phyloP scores from a whole-genome alignment of 129 eudicot species.

The Artemisia argyi region DNA sequence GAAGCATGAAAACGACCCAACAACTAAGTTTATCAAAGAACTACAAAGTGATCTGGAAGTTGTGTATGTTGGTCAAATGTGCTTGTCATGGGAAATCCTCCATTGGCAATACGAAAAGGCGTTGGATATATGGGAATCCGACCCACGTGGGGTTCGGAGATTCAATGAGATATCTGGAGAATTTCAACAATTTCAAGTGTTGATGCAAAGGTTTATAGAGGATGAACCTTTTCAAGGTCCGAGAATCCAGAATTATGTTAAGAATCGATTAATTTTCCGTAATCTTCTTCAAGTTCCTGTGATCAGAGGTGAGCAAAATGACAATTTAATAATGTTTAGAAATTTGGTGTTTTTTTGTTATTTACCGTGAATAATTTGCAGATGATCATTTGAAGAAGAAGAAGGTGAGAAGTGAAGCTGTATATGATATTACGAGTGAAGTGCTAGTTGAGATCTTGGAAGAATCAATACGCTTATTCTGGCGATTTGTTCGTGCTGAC shows the following conservation, averaged over 20 bases:
- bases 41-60: slow-evolving; percentile 76
- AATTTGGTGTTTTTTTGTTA: background rate
- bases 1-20: slow-evolving; percentile 54
- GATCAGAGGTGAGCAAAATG: slow-evolving; percentile 59
- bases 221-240: slow-evolving; percentile 88
- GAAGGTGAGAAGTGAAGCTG: slow-evolving; percentile 48
- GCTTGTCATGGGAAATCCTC: slow-evolving; percentile 93
- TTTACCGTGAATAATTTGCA: slow-evolving; percentile 32
- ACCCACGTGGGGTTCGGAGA: slow-evolving; percentile 47
- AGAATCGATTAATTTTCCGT: slow-evolving; percentile 65
- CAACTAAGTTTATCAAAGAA: slow-evolving; percentile 61
- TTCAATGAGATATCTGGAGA: slow-evolving; percentile 85
- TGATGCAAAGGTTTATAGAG: slow-evolving; percentile 77
- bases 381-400: slow-evolving; percentile 52
- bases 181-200: slow-evolving; percentile 95
- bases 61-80: slow-evolving; percentile 93
- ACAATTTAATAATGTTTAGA: background rate
- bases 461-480: slow-evolving; percentile 82
- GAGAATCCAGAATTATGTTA: slow-evolving; percentile 65
- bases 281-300: slow-evolving; percentile 95
- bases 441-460: slow-evolving; percentile 75
- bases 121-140: slow-evolving; percentile 82
- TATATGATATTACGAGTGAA: slow-evolving; percentile 58
- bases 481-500: slow-evolving; percentile 79
- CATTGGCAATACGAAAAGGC: slow-evolving; percentile 94